Evolutionary conservation across 2,329 filamentous ascomycete species (phyloP).

Genomic region (Neonectria magnoliae): DNA sequence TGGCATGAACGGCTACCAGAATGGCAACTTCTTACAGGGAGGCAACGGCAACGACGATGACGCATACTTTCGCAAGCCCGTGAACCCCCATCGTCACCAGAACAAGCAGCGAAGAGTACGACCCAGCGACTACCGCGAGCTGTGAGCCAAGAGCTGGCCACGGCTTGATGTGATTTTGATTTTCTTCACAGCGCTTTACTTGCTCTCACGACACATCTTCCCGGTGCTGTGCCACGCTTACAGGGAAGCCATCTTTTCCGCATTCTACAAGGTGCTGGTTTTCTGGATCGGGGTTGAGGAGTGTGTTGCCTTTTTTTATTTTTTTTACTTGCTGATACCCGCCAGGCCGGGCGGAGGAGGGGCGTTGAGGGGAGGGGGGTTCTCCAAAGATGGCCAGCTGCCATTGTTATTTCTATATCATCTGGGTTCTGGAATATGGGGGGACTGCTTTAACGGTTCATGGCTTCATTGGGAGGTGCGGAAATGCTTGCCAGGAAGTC

Average conservation of each 20-base stretch:
- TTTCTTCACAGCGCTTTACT: neutral
- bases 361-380: slow-evolving; percentile 31
- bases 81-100: slow-evolving; percentile 92
- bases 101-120: slow-evolving; percentile 81
- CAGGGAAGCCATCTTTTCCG: slow-evolving; percentile 12
- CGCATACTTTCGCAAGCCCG: slow-evolving; percentile 93
- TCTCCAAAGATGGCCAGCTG: slow-evolving; percentile 11
- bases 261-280: slow-evolving; percentile 8
- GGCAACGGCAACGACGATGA: slow-evolving; percentile 79
- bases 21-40: slow-evolving; percentile 57
- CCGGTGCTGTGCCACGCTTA: slow-evolving; percentile 5
- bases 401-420: slow-evolving; percentile 25
- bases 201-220: neutral
- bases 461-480: neutral
- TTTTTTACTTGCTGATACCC: slow-evolving; percentile 26
- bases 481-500: slow-evolving; percentile 8
- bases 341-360: slow-evolving; percentile 26
- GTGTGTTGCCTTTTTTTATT: slow-evolving; percentile 20
- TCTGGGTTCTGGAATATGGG: slow-evolving; percentile 7
- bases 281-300: slow-evolving; percentile 20
- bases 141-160: slow-evolving; percentile 56
- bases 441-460: slow-evolving; percentile 6
- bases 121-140: slow-evolving; percentile 90
- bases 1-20: slow-evolving; percentile 47
- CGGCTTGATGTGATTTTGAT: slow-evolving; percentile 2